Percentiles rank a stretch among this genome's conserved stretches.
Conservation (phyloP, 768 basidiomycete species). For the Panaeolus cyanescens region DNA sequence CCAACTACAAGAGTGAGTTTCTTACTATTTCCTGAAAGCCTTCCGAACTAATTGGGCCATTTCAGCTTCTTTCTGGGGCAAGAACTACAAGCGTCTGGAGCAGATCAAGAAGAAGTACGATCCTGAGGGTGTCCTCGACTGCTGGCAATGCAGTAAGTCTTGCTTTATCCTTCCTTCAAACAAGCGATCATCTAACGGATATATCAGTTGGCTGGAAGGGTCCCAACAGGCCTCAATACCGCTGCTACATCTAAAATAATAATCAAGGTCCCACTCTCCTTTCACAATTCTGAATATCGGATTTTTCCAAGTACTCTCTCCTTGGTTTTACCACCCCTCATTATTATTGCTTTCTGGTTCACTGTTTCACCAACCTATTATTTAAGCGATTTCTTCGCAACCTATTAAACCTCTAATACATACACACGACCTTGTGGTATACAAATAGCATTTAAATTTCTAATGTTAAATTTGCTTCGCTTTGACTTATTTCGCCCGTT, state of each 20-base stretch:
- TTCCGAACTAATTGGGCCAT: background rate
- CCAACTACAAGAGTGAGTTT: conserved; percentile 1
- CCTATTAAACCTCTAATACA: background rate
- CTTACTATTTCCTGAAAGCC: background rate
- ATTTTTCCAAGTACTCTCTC: background rate
- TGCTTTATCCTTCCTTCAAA: no score
- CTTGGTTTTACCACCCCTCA: background rate
- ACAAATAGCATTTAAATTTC: background rate
- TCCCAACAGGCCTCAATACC: background rate
- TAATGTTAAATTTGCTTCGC: background rate
- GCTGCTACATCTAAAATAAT: conserved; percentile 1
- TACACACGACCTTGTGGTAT: background rate
- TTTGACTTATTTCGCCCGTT: background rate
- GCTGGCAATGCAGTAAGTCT: conserved; percentile 4
- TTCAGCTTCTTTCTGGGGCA: conserved; percentile 2
- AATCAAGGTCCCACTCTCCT: background rate
- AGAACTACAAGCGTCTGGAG: background rate
- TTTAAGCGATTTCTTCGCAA: background rate
- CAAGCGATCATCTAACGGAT: background rate
- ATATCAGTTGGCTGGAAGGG: background rate
- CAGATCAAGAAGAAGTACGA: conserved; percentile 9
- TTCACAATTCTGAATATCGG: background rate
- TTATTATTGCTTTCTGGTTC: background rate
- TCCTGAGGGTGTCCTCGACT: conserved; percentile 5
- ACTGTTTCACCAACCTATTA: background rate